Percentiles rank a stretch among this genome's conserved stretches.
These are phyloP conservation scores for Dipteronia dyeriana DNA, from an alignment of 345 rosid genomes.

Conservation along the genomic window DNA sequence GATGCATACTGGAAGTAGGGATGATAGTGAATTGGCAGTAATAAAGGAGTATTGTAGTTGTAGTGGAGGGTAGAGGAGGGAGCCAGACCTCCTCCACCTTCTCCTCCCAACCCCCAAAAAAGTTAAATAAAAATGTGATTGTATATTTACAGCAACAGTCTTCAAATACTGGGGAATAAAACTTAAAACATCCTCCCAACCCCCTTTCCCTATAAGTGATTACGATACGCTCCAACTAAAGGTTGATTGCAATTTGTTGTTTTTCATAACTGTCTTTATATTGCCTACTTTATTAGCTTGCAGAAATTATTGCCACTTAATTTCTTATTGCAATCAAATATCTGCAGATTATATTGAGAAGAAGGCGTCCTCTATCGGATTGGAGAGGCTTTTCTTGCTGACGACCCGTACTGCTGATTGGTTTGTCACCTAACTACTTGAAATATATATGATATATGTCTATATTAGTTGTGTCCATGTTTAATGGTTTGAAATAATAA, in stretches of 20 bases:
- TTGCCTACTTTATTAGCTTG: background rate
- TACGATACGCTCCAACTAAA: background rate
- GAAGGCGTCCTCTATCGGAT: slow-evolving; percentile 71
- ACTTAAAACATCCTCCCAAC: background rate
- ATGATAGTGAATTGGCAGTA: too few species aligned
- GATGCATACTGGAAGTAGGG: too few species aligned
- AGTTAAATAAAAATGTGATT: too few species aligned
- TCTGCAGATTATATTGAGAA: slow-evolving; percentile 84
- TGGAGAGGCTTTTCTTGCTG: slow-evolving; percentile 73
- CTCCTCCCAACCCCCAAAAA: too few species aligned
- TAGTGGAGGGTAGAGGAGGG: too few species aligned
- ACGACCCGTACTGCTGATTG: slow-evolving; percentile 95
- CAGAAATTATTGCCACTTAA: too few species aligned
- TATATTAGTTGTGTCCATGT: slow-evolving; percentile 3
- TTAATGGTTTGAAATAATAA: background rate
- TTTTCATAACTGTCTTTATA: background rate
- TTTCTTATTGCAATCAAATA: too few species aligned
- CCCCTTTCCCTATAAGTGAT: background rate
- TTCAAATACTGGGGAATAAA: background rate
- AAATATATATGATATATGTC: background rate
- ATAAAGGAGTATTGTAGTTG: too few species aligned
- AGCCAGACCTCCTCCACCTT: too few species aligned
- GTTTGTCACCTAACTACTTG: slow-evolving; percentile 38
- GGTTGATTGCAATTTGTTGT: background rate
- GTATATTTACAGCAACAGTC: background rate